These are phyloP conservation scores for Gnaphalium uliginosum DNA, from an alignment of 129 eudicot genomes.

Conservation along the genomic window DNA sequence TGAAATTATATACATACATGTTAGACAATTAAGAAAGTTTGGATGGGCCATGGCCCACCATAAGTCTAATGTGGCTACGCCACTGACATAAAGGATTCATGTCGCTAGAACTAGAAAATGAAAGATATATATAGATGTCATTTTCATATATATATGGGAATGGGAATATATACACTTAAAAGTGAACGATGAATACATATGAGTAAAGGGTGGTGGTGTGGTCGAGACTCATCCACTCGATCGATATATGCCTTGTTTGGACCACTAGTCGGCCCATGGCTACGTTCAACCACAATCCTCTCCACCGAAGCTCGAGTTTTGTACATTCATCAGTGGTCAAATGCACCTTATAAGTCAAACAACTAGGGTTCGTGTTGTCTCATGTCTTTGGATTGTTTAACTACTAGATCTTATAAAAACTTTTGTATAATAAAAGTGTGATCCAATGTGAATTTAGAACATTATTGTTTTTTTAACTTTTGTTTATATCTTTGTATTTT, in stretches of 20 bases:
- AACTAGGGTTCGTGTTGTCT: slow-evolving; percentile 16
- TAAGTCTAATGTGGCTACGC: no score
- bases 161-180: slow-evolving; percentile 12
- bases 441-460: background rate
- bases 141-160: no score
- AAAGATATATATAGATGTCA: background rate
- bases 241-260: slow-evolving; percentile 28
- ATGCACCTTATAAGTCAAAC: slow-evolving; percentile 20
- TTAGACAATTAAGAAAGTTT: no score
- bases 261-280: slow-evolving; percentile 25
- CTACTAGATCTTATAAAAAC: background rate
- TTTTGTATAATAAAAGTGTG: background rate
- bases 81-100: background rate
- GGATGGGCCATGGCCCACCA: no score
- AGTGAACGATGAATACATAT: slow-evolving; percentile 19
- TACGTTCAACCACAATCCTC: slow-evolving; percentile 21
- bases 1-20: no score
- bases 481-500: slow-evolving; percentile 26
- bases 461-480: background rate
- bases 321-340: slow-evolving; percentile 3
- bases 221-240: slow-evolving; percentile 26
- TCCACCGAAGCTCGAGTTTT: background rate
- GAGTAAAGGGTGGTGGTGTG: slow-evolving; percentile 20
- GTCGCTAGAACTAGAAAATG: no score
- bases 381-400: background rate